A percentile compares a stretch with the other conserved stretches of the same genome.
phyloP scores from a whole-genome alignment of 768 basidiomycete genomes.

The Lactarius trivialis region DNA sequence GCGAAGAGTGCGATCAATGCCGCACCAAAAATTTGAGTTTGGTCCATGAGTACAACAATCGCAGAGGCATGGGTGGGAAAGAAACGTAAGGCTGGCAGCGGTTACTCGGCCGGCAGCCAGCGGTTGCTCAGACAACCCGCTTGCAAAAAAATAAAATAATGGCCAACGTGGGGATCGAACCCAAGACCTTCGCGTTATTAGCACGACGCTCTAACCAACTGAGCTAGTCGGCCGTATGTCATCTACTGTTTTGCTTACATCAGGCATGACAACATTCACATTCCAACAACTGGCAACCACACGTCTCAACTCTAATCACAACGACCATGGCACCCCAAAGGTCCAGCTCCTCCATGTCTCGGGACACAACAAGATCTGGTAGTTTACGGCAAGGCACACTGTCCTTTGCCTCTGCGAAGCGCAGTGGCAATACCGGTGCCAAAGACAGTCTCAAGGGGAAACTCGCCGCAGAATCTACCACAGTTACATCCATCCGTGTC shows the following conservation, averaged over 20 bases:
- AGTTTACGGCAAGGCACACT: slow-evolving; percentile 19
- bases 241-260: neutral
- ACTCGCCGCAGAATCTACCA: neutral
- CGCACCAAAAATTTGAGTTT: slow-evolving; percentile 2
- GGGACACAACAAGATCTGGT: slow-evolving; percentile 3
- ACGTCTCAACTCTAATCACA: neutral
- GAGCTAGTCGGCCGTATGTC: slow-evolving; percentile 70
- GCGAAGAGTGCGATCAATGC: slow-evolving; percentile 1
- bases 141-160: neutral
- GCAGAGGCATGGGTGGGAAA: neutral
- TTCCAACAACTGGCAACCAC: neutral
- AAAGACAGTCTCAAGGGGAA: slow-evolving; percentile 20
- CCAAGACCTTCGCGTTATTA: slow-evolving; percentile 44
- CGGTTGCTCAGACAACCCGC: no score
- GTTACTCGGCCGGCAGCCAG: no score
- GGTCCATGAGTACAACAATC: slow-evolving; percentile 8
- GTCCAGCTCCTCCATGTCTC: slow-evolving; percentile 6
- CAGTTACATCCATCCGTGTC: slow-evolving; percentile 8
- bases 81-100: neutral
- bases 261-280: neutral
- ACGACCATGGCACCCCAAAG: slow-evolving; percentile 16
- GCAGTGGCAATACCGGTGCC: slow-evolving; percentile 17
- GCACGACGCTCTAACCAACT: slow-evolving; percentile 92
- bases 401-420: slow-evolving; percentile 21
- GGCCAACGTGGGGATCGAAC: slow-evolving; percentile 29